These are phyloP conservation scores for Phenoliferia sp. DNA, from an alignment of 1,284 basidiomycete species.

Conservation along the genomic window DNA sequence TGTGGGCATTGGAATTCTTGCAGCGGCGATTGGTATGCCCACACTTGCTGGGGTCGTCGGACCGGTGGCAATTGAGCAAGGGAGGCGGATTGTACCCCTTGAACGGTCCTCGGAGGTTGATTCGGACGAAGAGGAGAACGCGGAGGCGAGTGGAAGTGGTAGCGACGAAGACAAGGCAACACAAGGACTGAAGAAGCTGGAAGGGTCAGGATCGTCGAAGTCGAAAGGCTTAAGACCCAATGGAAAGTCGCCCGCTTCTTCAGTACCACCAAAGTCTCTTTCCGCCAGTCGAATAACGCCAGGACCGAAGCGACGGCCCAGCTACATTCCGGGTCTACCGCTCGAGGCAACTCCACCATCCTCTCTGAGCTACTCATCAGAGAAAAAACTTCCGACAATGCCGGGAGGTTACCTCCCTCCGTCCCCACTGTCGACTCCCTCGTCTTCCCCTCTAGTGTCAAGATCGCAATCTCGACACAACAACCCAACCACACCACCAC, in stretches of 20 bases:
- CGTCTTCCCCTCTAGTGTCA: background rate
- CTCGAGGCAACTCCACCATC: slow-evolving; percentile 16
- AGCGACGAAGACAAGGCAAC: slow-evolving; percentile 28
- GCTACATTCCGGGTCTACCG: slow-evolving; percentile 27
- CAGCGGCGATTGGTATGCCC: slow-evolving; percentile 73
- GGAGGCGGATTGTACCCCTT: slow-evolving; percentile 50
- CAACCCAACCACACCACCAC: background rate
- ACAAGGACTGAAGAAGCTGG: background rate
- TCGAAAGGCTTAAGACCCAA: background rate
- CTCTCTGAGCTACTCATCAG: background rate
- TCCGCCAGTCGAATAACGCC: background rate
- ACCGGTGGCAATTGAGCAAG: slow-evolving; percentile 83
- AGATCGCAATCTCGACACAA: background rate
- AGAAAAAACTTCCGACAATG: background rate
- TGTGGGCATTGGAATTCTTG: slow-evolving; percentile 80
- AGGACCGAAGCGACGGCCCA: slow-evolving; percentile 9
- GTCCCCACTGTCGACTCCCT: slow-evolving; percentile 9
- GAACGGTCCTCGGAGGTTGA: slow-evolving; percentile 2
- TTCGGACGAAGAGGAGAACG: slow-evolving; percentile 5
- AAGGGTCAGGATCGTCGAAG: slow-evolving; percentile 7
- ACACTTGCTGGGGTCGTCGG: slow-evolving; percentile 66
- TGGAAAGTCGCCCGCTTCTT: background rate
- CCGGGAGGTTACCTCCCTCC: slow-evolving; percentile 13
- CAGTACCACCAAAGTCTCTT: background rate
- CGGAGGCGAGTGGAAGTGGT: slow-evolving; percentile 25